Base-by-base conservation (phyloP, 176 grass and related monocot genomes). In the Thinopyrum elongatum region DNA sequence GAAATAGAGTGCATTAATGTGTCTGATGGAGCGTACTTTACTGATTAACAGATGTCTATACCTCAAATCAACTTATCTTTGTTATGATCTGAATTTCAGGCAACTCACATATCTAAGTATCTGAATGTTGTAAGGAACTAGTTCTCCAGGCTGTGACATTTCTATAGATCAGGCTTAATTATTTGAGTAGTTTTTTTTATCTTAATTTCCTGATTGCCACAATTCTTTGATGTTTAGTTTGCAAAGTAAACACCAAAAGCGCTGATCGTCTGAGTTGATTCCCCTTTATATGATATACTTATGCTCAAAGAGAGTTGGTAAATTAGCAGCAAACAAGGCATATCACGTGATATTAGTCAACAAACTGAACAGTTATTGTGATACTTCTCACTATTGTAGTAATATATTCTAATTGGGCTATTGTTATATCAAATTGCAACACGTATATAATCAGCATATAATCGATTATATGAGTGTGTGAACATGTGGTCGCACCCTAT, bases 261-360 rank as follows among this genome's bases (percentile, higher is more conserved):
- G 7, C 31, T 57, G 74, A 31, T 44, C 31, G 10, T 53, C 41
- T 51, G 28, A 53, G n/a, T 41, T 82, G 59, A 82, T 77, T 47
- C 26, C 46, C 44, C 46, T 71, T 77, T 33, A 33, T 33, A 86
- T 7, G 85, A 59, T 44, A 74, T 26, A 47, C 65, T 29, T 80
- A 66, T 22, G 17, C 17, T 31, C 5, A 66, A 81, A 66, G 26
- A 25, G 8, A 17, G 33, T 78, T 21, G 29, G 11, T 25, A 59
- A 31, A 47, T 34, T 67, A 22, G 39, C 9, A 31, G 67, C 39
- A 66, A 67, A 29, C 2, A 14, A 29, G 27, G 22, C 25, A n/a
- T 12, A 22, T 31, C 5, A 2, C 44, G 14, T 30, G 41, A 62
- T 67, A 31, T 67, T 81, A 30, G 41, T 30, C 42, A 76, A 34